Base-by-base conservation (phyloP, 2,329 filamentous ascomycete genomes). In the Fusarium sterilihyphosum region DNA sequence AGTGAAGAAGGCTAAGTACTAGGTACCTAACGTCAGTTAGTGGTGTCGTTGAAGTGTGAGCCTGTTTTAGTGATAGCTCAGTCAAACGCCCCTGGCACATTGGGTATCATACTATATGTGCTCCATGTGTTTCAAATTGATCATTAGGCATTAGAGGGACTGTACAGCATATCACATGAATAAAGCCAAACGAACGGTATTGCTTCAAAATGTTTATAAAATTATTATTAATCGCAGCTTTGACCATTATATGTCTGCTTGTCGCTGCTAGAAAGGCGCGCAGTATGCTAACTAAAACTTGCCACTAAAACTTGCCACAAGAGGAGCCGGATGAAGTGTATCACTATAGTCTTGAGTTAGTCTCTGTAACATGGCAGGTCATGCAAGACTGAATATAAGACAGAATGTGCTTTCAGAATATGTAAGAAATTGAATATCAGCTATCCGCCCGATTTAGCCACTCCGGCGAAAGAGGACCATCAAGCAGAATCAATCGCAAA, bases 401-500 rank as follows among this genome's bases (percentile, higher is more conserved):
- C 41, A 47, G 50, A 64, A 46, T 57, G 54, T 70, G 68, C 74
- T 66, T 70, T 98, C 95, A 98, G 95, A 94, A 98, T 97, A 98
- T 97, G 95, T 98, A 98, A 98, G 95, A 96, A 91, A 91, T 82
- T 92, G 85, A 95, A 94, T 97, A 93, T 98, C 95, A 97, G 87
- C 84, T 90, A 82, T 86, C 89, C 86, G 85, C 82, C 86, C 88
- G 92, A 92, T 95, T 92, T 92, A 89, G 92, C 93, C 87, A 89
- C 93, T 91, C 95, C 90, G 95, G 95, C 95, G 93, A 85, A 83
- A 92, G 94, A 91, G 93, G 86, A 88, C 94, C 94, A 95, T 91
- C 91, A 87, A 84, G 84, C 84, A 86, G 88, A 89, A 93, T 98
- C 95, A 97, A 96, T 96, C 95, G 95, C 95, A 98, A 98, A 98